A percentile compares a stretch with the other conserved stretches of the same genome.
These are phyloP conservation scores for Zasmidium angulare DNA, from an alignment of 2,329 filamentous ascomycete species.

Conservation along the genomic window DNA sequence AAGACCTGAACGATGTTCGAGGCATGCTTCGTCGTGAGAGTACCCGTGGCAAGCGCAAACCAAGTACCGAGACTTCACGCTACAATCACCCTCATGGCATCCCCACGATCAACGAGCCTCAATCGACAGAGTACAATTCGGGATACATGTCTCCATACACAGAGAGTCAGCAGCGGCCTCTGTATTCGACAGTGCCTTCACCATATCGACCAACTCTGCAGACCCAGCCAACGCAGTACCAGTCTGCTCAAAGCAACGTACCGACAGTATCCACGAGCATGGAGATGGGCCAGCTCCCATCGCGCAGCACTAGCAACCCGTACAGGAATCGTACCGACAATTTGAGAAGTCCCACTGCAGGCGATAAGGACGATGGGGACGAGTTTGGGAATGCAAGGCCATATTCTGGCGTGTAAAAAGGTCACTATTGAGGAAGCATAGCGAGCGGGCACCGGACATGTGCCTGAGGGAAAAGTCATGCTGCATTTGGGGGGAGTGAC, in stretches of 20 bases:
- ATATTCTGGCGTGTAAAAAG: constrained; percentile 24
- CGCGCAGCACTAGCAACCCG: constrained; percentile 26
- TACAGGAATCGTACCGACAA: constrained; percentile 14
- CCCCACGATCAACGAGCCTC: constrained; percentile 33
- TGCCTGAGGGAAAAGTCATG: neutral
- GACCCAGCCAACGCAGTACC: constrained; percentile 12
- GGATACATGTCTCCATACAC: constrained; percentile 1
- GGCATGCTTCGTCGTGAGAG: constrained; percentile 46
- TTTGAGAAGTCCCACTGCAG: constrained; percentile 2
- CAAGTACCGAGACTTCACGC: constrained; percentile 23
- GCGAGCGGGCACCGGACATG: neutral
- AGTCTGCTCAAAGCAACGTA: constrained; percentile 14
- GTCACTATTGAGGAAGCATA: neutral
- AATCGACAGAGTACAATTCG: neutral
- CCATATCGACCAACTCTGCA: constrained; percentile 12
- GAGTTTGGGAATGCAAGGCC: constrained; percentile 19
- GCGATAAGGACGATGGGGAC: constrained; percentile 21
- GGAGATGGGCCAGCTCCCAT: constrained; percentile 25
- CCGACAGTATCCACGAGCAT: constrained; percentile 13
- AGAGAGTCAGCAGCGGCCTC: constrained; percentile 8
- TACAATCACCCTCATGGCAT: constrained; percentile 17
- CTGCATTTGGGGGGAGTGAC: neutral
- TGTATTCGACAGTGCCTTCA: constrained; percentile 7
- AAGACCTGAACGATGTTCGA: constrained; percentile 48
- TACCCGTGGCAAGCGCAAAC: constrained; percentile 45